phyloP scores from a whole-genome alignment of 371 early-diverging fungal genomes.

The Mycotypha africana region DNA sequence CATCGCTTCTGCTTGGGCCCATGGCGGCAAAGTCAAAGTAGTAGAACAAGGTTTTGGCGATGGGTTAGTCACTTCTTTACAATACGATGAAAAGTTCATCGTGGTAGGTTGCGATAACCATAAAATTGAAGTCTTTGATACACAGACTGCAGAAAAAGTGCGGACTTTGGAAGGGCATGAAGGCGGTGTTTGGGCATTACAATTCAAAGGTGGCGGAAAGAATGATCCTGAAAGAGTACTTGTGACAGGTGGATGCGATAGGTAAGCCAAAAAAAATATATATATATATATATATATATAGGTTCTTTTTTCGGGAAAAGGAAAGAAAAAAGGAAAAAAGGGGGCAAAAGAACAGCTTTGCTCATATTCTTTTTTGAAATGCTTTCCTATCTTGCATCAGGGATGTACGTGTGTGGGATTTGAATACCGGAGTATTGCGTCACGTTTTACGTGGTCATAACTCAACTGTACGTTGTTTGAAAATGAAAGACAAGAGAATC shows the following conservation, averaged over 20 bases:
- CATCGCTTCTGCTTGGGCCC: conserved; percentile 73
- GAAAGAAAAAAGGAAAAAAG: no score
- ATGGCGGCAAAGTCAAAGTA: conserved; percentile 62
- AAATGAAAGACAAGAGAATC: conserved; percentile 59
- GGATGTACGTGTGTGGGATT: conserved; percentile 87
- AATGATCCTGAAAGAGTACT: conserved; percentile 64
- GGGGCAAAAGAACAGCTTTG: background rate
- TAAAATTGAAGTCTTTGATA: conserved; percentile 81
- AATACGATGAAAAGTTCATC: conserved; percentile 82
- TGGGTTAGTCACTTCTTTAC: conserved; percentile 80
- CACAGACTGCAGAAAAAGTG: conserved; percentile 58
- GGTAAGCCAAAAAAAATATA: conserved; percentile 37
- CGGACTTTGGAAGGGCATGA: conserved; percentile 81
- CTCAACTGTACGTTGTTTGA: conserved; percentile 88
- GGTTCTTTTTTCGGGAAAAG: no score
- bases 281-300: no score
- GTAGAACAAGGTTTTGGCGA: conserved; percentile 73
- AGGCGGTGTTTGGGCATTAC: conserved; percentile 95
- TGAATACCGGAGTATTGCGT: conserved; percentile 67
- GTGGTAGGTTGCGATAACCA: conserved; percentile 84
- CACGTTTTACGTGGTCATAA: conserved; percentile 85
- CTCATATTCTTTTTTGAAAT: background rate
- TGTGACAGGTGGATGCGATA: conserved; percentile 77
- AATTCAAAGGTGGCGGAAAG: conserved; percentile 60
- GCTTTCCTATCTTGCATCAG: no score